A percentile compares a stretch with the other conserved stretches of the same genome.
Evolutionary conservation across 2,329 filamentous ascomycete species (phyloP).

Genomic region (Cercospora zeina): DNA sequence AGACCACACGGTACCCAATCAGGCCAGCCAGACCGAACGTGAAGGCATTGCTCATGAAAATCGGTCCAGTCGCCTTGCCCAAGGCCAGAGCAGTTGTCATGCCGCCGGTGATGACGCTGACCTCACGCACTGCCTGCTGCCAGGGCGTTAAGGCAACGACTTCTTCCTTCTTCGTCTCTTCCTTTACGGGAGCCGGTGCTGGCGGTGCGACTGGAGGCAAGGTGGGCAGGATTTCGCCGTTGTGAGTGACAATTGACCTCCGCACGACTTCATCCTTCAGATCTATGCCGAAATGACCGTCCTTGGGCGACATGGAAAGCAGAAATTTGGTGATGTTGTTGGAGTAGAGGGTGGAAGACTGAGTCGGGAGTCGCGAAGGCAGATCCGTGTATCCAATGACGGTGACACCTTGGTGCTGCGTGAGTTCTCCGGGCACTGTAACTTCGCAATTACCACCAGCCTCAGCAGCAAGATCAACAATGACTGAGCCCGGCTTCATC

Average conservation of each 20-base stretch:
- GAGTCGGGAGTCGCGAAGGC: constrained; percentile 80
- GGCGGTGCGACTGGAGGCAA: constrained; percentile 68
- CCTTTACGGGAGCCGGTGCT: constrained; percentile 53
- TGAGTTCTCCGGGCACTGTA: constrained; percentile 68
- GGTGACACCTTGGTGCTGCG: constrained; percentile 74
- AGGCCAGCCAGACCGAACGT: constrained; percentile 81
- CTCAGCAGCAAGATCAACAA: constrained; percentile 86
- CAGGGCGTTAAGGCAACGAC: constrained; percentile 73
- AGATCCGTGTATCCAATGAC: constrained; percentile 73
- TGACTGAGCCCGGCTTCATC: constrained; percentile 86
- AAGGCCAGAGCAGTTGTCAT: constrained; percentile 75
- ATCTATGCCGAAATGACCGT: constrained; percentile 78
- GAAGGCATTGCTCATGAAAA: constrained; percentile 87
- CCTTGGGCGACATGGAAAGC: constrained; percentile 74
- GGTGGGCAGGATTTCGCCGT: constrained; percentile 73
- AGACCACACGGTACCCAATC: constrained; percentile 84
- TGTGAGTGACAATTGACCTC: constrained; percentile 76
- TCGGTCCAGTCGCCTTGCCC: constrained; percentile 75
- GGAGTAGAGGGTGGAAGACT: constrained; percentile 85
- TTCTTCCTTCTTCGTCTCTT: constrained; percentile 56
- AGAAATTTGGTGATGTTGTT: constrained; percentile 92
- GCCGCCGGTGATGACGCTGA: constrained; percentile 70
- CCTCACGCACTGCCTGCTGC: constrained; percentile 75
- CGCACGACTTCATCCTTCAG: constrained; percentile 82
- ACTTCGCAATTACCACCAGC: constrained; percentile 85